Evolutionary conservation across 2,329 filamentous ascomycete genomes (phyloP), one percentile per base, ranked within the genome.

Genomic region (Byssoonygena ceratinophila): DNA sequence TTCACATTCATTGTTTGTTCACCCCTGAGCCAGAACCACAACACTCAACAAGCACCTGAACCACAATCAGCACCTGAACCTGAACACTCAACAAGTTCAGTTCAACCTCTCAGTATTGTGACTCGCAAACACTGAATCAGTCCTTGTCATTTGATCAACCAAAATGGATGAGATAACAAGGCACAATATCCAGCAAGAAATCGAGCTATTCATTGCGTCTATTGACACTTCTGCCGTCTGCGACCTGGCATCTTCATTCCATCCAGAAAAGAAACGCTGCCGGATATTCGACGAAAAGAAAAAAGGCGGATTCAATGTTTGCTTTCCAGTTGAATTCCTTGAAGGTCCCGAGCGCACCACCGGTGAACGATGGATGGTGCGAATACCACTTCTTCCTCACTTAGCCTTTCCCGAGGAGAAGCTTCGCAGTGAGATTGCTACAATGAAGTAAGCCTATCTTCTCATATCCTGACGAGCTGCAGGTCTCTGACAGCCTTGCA

Each of bases 251-350:
- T 47, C 43, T 18, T 43, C 51, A 22, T 51, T 51, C 8, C 54
- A 55, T 18, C 54, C 54, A 16, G 36, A 46, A 27, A 46, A 55
- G 14, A 46, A 40, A 20, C 34, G 14, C 16, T 53, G 54, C 23
- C 34, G 41, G n/a, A 46, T 53, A 18, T 55, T 51, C 34, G 39
- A 29, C 16, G 51, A 54, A 4, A 14, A 18, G n/a, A 47, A 51
- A 40, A 51, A 55, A 22, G 54, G 54, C 5, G 47, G 46, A 36
- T 55, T 32, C 29, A 55, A 55, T 51, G 29, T 55, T 45, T 51
- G 46, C 22, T 55, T 54, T 47, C 54, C 54, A 1, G 40, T 55
- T 23, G 39, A 41, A 11, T 54, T 55, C 45, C 18, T 20, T 2
- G 27, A 51, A 6, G 16, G 34, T 18, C 5, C 22, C 31, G 7